These are phyloP conservation scores for Cocos nucifera DNA, from an alignment of 176 grass and related monocot genomes.

Conservation along the genomic window DNA sequence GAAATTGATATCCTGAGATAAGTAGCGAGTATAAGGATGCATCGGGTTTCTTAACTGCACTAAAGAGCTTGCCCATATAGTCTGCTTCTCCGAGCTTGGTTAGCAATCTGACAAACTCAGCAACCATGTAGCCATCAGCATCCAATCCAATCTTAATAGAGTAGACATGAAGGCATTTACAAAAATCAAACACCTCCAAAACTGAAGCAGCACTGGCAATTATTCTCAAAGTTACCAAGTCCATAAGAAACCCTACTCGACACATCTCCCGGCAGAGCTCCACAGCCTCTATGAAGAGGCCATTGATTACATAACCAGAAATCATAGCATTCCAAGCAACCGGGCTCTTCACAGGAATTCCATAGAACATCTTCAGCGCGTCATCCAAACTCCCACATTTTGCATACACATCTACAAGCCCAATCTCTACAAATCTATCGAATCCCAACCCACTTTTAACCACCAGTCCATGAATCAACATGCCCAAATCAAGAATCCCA, in stretches of 20 bases:
- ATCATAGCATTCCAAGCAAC: slow-evolving; percentile 87
- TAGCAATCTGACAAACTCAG: slow-evolving; percentile 66
- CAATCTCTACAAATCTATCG: slow-evolving; percentile 79
- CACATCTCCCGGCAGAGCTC: slow-evolving; percentile 58
- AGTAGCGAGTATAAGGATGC: slow-evolving; percentile 56
- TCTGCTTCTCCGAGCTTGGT: slow-evolving; percentile 43
- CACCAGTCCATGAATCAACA: slow-evolving; percentile 66
- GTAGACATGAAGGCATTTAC: slow-evolving; percentile 62
- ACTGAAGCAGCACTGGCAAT: slow-evolving; percentile 32
- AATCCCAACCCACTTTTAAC: slow-evolving; percentile 43
- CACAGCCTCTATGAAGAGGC: slow-evolving; percentile 33
- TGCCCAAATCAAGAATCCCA: slow-evolving; percentile 48
- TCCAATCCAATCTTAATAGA: slow-evolving; percentile 61
- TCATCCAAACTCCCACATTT: slow-evolving; percentile 64
- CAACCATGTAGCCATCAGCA: slow-evolving; percentile 61
- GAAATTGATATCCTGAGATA: slow-evolving; percentile 55
- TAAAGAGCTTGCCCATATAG: slow-evolving; percentile 58
- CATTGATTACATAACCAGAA: slow-evolving; percentile 57
- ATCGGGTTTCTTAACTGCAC: slow-evolving; percentile 45
- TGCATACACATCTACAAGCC: slow-evolving; percentile 58
- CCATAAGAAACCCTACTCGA: slow-evolving; percentile 60
- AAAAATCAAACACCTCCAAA: slow-evolving; percentile 55
- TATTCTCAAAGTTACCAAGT: slow-evolving; percentile 70
- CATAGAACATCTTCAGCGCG: slow-evolving; percentile 56
- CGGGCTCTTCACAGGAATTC: slow-evolving; percentile 62